phyloP scores from a whole-genome alignment of 2,329 filamentous ascomycete species.

The Neonectria hederae region DNA sequence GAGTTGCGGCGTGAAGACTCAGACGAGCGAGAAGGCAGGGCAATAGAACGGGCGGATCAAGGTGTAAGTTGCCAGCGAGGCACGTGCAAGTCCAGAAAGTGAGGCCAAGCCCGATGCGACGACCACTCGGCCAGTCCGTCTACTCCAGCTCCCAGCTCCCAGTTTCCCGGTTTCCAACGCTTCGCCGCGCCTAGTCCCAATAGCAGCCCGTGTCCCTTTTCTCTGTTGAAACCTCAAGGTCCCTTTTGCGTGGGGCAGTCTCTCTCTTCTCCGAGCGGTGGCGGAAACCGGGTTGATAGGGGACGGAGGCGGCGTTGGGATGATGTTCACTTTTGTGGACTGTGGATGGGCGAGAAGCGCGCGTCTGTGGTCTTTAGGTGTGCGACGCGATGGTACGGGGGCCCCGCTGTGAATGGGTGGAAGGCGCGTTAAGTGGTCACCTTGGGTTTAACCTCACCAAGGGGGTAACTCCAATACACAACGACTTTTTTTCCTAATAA shows the following conservation, averaged over 20 bases:
- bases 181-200: neutral
- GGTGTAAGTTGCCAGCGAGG: neutral
- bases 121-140: slow-evolving; percentile 33
- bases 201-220: too few species aligned
- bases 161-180: slow-evolving; percentile 18
- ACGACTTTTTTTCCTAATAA: too few species aligned
- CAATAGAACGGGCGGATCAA: neutral
- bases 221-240: neutral
- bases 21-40: neutral
- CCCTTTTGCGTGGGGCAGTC: neutral
- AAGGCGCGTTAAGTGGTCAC: slow-evolving; percentile 43
- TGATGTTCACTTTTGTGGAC: slow-evolving; percentile 12
- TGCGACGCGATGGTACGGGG: slow-evolving; percentile 34
- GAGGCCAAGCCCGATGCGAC: slow-evolving; percentile 9
- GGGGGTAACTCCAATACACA: too few species aligned
- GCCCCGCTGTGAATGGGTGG: slow-evolving; percentile 38
- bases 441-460: slow-evolving; percentile 9
- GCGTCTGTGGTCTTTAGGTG: slow-evolving; percentile 28
- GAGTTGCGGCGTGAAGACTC: neutral
- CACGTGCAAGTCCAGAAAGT: neutral
- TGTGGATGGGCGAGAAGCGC: slow-evolving; percentile 33
- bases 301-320: neutral
- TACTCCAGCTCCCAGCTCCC: neutral
- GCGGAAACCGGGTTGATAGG: neutral
- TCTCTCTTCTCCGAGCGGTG: neutral